phyloP scores from a whole-genome alignment of 768 basidiomycete genomes.

The Pulveroboletus sp. region DNA sequence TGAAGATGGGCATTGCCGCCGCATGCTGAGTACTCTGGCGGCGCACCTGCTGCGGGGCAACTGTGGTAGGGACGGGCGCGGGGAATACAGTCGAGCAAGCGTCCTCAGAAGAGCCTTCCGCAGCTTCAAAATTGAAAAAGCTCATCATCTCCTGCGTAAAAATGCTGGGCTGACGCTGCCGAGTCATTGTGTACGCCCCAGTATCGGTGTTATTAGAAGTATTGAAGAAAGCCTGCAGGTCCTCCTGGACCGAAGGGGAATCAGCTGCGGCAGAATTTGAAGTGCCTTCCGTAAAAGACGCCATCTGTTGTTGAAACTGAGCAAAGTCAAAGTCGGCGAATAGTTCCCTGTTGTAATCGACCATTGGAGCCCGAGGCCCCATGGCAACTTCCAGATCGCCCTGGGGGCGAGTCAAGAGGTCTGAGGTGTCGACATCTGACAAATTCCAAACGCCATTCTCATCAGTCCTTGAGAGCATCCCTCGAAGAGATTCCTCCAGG shows the following conservation, averaged over 20 bases:
- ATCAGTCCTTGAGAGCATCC: slow-evolving; percentile 28
- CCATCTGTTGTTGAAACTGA: slow-evolving; percentile 8
- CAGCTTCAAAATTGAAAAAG: slow-evolving; percentile 36
- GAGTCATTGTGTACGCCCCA: slow-evolving; percentile 10
- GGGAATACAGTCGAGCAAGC: background rate
- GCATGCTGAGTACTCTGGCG: slow-evolving; percentile 11
- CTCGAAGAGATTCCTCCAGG: slow-evolving; percentile 23
- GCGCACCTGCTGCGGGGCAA: slow-evolving; percentile 25
- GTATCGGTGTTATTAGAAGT: slow-evolving; percentile 9
- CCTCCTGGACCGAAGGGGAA: slow-evolving; percentile 8
- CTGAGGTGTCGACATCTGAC: slow-evolving; percentile 28
- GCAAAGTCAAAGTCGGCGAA: slow-evolving; percentile 24
- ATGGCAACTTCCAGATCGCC: slow-evolving; percentile 36
- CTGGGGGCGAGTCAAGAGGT: slow-evolving; percentile 31
- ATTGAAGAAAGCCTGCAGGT: slow-evolving; percentile 22
- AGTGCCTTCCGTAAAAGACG: background rate
- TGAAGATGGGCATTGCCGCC: slow-evolving; percentile 22
- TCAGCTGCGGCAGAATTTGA: background rate
- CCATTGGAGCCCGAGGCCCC: slow-evolving; percentile 2
- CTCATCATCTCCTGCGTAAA: slow-evolving; percentile 32
- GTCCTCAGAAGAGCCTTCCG: slow-evolving; percentile 8
- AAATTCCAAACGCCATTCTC: slow-evolving; percentile 36
- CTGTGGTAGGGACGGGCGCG: slow-evolving; percentile 1
- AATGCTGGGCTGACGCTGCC: slow-evolving; percentile 18
- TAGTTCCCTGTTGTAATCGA: slow-evolving; percentile 12